phyloP scores from a whole-genome alignment of 768 basidiomycete genomes.

The Royoungia palumana region DNA sequence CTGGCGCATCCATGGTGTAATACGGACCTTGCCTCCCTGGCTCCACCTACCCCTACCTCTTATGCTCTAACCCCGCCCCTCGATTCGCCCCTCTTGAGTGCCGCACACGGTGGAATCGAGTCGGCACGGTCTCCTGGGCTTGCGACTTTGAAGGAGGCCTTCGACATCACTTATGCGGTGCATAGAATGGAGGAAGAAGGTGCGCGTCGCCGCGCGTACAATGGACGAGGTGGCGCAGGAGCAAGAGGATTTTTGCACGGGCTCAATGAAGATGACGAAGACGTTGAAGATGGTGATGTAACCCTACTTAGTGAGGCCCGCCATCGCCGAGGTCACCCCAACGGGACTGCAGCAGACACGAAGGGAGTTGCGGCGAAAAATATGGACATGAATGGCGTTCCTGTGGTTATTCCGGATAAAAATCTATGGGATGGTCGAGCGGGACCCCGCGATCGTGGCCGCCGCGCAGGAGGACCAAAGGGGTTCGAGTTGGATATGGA shows the following conservation, averaged over 20 bases:
- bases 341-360: neutral
- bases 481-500: slow-evolving; percentile 86
- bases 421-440: slow-evolving; percentile 59
- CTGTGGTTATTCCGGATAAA: slow-evolving; percentile 17
- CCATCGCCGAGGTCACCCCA: slow-evolving; percentile 36
- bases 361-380: slow-evolving; percentile 15
- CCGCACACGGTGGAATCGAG: slow-evolving; percentile 72
- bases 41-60: slow-evolving; percentile 60
- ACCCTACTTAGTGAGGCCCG: slow-evolving; percentile 49
- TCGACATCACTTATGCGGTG: slow-evolving; percentile 98
- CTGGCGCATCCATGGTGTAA: slow-evolving; percentile 95
- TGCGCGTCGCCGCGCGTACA: slow-evolving; percentile 77
- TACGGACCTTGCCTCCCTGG: slow-evolving; percentile 57
- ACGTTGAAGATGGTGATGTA: slow-evolving; percentile 47
- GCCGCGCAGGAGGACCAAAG: slow-evolving; percentile 24
- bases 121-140: slow-evolving; percentile 85
- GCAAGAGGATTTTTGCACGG: slow-evolving; percentile 73
- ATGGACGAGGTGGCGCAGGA: slow-evolving; percentile 76
- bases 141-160: slow-evolving; percentile 93
- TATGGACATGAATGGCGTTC: slow-evolving; percentile 1
- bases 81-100: slow-evolving; percentile 88
- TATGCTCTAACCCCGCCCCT: slow-evolving; percentile 46
- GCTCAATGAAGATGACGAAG: slow-evolving; percentile 93
- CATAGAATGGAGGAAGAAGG: slow-evolving; percentile 99
- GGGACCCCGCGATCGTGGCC: slow-evolving; percentile 61